Base-by-base conservation (phyloP, 2,329 filamentous ascomycete genomes). In the Pseudogymnoascus pannorum region DNA sequence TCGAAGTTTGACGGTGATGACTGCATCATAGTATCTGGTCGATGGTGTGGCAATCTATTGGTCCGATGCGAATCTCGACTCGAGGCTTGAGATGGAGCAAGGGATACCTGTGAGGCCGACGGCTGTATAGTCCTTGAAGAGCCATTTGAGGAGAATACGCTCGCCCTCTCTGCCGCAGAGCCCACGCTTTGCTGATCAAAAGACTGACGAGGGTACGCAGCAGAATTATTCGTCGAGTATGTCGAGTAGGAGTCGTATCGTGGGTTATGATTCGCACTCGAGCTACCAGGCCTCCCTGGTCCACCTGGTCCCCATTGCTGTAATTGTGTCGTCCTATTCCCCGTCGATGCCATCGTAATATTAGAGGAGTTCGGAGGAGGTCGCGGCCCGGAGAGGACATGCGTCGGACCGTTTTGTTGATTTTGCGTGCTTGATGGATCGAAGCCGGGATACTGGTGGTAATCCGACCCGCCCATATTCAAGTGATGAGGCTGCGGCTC, bases 391-490 rank as follows among this genome's bases (percentile, higher is more conserved):
- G 83, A 82, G 44, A 82, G 78, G 22, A 54, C 48, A 69, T 87
- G 84, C 38, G 82, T 78, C 62, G 78, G 78, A 57, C 78, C 72
- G 67, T 76, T 79, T 62, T 78, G 76, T 63, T 77, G 75, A 42
- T 78, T 75, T 61, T 77, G 71, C 38, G 77, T 72, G 48, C 12
- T 54, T 58, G 81, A 75, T 29, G 83, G 77, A 66, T 88, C 86
- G 72, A 89, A 85, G 59, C 82, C 82, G 42, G 92, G 91, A 73
- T 97, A 96, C 71, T 96, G 93, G 76, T 96, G 91, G 72, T 87
- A 96, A 74, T 97, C 92, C 68, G 78, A 78, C 57, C 84, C 84
- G 66, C 79, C 81, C 75, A 91, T 92, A 73, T 91, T 92, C 60
- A 95, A 77, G 70, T 96, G 91, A 74, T 94, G 89, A 29, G 92